Evolutionary conservation across 495 filamentous ascomycete species (phyloP).

Genomic region (Tetracladium marchalianum): DNA sequence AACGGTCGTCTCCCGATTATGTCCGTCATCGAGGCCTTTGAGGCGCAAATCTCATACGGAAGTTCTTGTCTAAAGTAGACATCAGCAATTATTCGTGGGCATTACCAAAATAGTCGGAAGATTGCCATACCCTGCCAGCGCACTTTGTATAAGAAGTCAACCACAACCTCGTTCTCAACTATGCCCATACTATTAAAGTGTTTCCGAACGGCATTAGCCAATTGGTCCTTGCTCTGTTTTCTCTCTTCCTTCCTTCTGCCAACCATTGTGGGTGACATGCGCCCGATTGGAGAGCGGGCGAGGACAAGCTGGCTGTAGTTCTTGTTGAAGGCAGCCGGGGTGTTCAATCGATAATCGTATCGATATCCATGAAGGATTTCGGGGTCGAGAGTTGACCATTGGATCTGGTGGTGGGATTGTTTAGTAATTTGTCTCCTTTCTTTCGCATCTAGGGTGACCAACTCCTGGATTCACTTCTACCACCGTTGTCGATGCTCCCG

Average conservation of each 20-base stretch:
- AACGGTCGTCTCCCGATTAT: too few relatives aligned
- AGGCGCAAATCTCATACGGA: conserved; percentile 35
- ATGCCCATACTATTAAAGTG: conserved; percentile 83
- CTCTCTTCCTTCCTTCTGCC: conserved; percentile 48
- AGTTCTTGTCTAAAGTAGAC: conserved; percentile 29
- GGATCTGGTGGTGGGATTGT: conserved; percentile 43
- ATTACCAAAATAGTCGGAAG: background rate
- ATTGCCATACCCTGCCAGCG: conserved; percentile 42
- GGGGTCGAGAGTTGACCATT: conserved; percentile 64
- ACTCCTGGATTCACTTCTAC: conserved; percentile 11
- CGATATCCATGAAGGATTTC: conserved; percentile 72
- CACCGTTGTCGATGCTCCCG: background rate
- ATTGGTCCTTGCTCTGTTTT: conserved; percentile 63
- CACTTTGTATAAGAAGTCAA: conserved; percentile 79
- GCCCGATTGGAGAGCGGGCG: conserved; percentile 58
- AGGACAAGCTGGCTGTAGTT: conserved; percentile 65
- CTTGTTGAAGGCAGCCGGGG: conserved; percentile 56
- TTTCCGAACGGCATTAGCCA: conserved; percentile 75
- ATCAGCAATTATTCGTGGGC: background rate
- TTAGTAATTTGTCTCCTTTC: background rate
- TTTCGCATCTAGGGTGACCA: background rate
- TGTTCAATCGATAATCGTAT: conserved; percentile 60
- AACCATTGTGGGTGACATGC: conserved; percentile 59
- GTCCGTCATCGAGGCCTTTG: conserved; percentile 14
- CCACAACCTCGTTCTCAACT: conserved; percentile 79